These are phyloP conservation scores for Metschnikowia rubicola DNA, from an alignment of 805 yeast species.

Conservation along the genomic window DNA sequence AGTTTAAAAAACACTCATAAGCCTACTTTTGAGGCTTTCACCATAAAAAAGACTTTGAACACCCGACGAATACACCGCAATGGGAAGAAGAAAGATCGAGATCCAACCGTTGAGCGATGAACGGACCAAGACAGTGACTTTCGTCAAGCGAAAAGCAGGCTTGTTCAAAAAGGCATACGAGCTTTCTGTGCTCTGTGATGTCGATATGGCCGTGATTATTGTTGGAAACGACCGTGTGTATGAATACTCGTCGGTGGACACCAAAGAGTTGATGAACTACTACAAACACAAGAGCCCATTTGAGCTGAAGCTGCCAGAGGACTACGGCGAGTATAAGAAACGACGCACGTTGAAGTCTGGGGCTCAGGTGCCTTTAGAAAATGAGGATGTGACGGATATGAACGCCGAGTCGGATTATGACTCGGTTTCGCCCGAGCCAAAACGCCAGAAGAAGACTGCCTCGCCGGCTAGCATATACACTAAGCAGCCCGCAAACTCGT, in stretches of 20 bases:
- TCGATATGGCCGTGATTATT: constrained; percentile 87
- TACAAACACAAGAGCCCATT: constrained; percentile 35
- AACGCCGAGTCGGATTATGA: constrained; percentile 31
- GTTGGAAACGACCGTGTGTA: constrained; percentile 76
- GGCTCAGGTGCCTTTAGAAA: constrained; percentile 18
- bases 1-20: no score
- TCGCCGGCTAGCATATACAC: constrained; percentile 13
- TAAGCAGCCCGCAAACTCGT: constrained; percentile 12
- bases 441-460: constrained; percentile 21
- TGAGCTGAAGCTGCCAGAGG: constrained; percentile 62
- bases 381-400: constrained; percentile 20
- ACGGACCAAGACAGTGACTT: constrained; percentile 80
- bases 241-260: constrained; percentile 75
- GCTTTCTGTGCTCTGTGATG: constrained; percentile 85
- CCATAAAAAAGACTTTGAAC: no score
- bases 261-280: constrained; percentile 30
- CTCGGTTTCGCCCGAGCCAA: constrained; percentile 34
- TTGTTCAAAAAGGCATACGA: constrained; percentile 84
- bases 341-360: constrained; percentile 24
- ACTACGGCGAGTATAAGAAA: constrained; percentile 59
- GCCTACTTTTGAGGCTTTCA: no score
- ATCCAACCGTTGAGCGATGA: constrained; percentile 90
- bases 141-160: constrained; percentile 92
- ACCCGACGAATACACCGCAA: constrained; percentile 21
- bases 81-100: constrained; percentile 97